phyloP scores from a whole-genome alignment of 2,329 filamentous ascomycete species.

The Colletotrichum sp. region DNA sequence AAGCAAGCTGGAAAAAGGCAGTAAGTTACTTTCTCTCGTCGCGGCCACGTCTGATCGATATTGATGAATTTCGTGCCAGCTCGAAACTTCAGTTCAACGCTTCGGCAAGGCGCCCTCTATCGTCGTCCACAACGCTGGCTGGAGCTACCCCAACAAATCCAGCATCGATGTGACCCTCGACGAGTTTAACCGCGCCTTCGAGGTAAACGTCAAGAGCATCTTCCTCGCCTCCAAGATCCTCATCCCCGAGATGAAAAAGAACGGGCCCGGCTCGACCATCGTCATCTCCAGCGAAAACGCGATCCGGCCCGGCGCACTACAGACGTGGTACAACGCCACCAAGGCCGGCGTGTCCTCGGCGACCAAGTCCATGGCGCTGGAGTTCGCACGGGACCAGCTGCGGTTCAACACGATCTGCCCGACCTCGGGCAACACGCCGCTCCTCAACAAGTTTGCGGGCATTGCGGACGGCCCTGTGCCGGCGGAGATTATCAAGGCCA shows the following conservation, averaged over 20 bases:
- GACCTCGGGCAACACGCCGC: conserved; percentile 3
- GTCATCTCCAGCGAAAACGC: conserved; percentile 4
- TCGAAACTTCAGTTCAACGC: not conserved
- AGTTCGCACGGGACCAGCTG: conserved; percentile 2
- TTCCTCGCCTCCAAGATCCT: conserved; percentile 5
- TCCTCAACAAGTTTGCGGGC: not conserved
- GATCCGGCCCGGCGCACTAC: not conserved
- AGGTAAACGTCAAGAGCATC: conserved; percentile 17
- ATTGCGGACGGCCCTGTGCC: not conserved
- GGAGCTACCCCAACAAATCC: not conserved
- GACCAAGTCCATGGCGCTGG: conserved; percentile 15
- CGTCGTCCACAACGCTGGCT: not conserved
- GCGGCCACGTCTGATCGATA: not conserved
- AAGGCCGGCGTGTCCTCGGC: conserved; percentile 3
- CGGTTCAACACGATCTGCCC: conserved; percentile 13
- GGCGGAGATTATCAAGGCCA: not conserved
- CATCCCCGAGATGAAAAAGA: conserved; percentile 10
- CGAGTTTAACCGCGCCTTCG: conserved; percentile 2
- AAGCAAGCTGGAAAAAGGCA: not conserved
- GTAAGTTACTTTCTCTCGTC: not conserved
- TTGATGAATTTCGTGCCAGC: not conserved
- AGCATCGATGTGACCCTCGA: not conserved
- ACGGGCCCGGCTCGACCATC: conserved; percentile 1
- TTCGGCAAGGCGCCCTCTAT: not conserved
- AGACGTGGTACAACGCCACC: conserved; percentile 17